Base-by-base conservation (phyloP, 75 land plant genomes). In the Azolla pinnata region DNA sequence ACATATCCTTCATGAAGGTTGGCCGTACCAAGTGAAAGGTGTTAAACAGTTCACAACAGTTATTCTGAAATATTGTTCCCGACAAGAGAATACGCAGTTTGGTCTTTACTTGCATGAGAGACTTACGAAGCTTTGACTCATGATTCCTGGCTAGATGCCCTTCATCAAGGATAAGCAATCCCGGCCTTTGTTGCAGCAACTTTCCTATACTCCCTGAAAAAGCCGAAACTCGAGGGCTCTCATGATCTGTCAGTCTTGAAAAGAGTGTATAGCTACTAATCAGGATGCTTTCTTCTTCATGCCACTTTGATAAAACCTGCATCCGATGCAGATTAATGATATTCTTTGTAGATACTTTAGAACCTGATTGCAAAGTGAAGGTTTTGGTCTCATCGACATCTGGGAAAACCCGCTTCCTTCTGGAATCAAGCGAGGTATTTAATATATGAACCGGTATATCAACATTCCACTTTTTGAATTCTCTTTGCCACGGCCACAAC, bases 61-160 rank as follows among this genome's bases (percentile, higher is more conserved):
- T 92, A 49, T 92, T 92, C 72, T 88, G 97, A 54, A 92, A 92
- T 16, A 81, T 76, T 33, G 97, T 88, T 26, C 96, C 96, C 2
- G 97, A 92, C 24, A 88, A 75, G 4, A 88, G 79, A 20, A 88
- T 81, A 46, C 87, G 83, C 18, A 77, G 55, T 32, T 76, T 78
- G 3, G 97, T 95, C 40, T 79, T 66, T 1, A 95, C 85, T 50
- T 78, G 71, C 16, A 75, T 72, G 35, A 95, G 81, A 7, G 91
- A 68, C 31, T 84, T 55, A 14, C 83, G 48, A 1, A 86, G 73
- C 62, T 83, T 73, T 1, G 99, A 90, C 18, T 77, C 64, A 54
- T 80, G 67, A 53, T 85, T 84, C 23, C 95, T 66, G 16, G 85
- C 82, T 24, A 84, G 76, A 52, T 95, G 99, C 0, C 96, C 99